These are phyloP conservation scores for Angophora floribunda DNA, from an alignment of 345 rosid genomes.

Conservation along the genomic window DNA sequence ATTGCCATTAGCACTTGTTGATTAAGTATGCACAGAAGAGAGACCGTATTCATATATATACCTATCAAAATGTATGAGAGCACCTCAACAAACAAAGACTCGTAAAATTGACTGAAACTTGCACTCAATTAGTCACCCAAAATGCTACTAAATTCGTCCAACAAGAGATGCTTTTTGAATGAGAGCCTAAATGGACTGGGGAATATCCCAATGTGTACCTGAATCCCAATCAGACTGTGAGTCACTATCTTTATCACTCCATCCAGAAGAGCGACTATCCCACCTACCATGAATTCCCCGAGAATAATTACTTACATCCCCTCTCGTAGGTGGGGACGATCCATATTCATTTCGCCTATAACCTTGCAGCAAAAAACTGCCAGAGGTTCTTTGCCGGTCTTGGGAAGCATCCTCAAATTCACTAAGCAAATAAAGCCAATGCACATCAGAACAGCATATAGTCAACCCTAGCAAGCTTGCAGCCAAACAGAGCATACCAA, in stretches of 20 bases:
- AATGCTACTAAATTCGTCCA: background rate
- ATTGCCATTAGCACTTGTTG: background rate
- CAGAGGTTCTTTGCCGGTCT: conserved; percentile 49
- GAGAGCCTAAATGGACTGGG: background rate
- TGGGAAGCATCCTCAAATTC: conserved; percentile 52
- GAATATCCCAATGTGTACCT: conserved; percentile 25
- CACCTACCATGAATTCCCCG: conserved; percentile 67
- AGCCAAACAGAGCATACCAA: background rate
- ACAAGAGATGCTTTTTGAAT: background rate
- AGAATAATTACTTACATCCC: conserved; percentile 46
- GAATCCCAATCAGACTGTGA: conserved; percentile 70
- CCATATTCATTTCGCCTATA: conserved; percentile 70
- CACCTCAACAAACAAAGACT: background rate
- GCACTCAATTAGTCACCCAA: background rate
- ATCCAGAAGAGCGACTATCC: conserved; percentile 78
- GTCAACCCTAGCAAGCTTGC: background rate
- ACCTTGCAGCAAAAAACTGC: conserved; percentile 42
- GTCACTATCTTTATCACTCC: conserved; percentile 70
- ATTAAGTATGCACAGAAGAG: background rate
- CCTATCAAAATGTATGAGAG: background rate
- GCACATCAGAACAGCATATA: conserved; percentile 1
- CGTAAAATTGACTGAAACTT: background rate
- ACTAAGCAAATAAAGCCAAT: conserved; percentile 17
- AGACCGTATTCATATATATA: background rate
- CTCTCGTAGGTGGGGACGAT: conserved; percentile 85